These are phyloP conservation scores for Arachis monticola DNA, from an alignment of 331 rosid genomes.

Conservation along the genomic window DNA sequence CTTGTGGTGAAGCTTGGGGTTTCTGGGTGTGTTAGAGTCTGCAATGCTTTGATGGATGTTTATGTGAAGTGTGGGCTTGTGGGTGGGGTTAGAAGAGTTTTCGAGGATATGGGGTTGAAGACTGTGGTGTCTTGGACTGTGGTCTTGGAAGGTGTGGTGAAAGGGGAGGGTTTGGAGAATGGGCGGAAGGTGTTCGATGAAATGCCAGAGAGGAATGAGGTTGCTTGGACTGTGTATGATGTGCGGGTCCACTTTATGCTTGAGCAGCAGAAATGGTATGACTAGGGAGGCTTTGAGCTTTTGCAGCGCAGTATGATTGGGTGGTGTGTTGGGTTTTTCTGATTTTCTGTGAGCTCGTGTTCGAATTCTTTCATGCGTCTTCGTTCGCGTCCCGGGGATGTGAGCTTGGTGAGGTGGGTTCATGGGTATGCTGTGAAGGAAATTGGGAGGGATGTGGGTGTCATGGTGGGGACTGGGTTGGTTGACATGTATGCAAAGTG, in stretches of 20 bases:
- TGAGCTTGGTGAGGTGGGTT: constrained; percentile 63
- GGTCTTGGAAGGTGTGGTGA: constrained; percentile 66
- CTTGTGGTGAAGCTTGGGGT: constrained; percentile 53
- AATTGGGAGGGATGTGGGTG: constrained; percentile 50
- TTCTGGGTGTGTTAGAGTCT: constrained; percentile 43
- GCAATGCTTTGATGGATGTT: constrained; percentile 72
- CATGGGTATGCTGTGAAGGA: constrained; percentile 68
- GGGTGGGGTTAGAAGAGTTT: constrained; percentile 56
- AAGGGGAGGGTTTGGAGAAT: constrained; percentile 62
- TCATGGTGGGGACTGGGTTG: constrained; percentile 70
- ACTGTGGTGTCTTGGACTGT: constrained; percentile 83
- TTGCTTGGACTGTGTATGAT: constrained; percentile 85
- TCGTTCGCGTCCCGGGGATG: no score
- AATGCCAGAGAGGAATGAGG: constrained; percentile 79
- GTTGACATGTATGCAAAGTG: constrained; percentile 80
- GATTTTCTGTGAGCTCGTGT: no score
- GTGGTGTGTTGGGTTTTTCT: no score
- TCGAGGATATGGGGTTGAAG: constrained; percentile 54
- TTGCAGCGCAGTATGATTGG: no score
- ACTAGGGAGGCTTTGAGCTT: constrained; percentile 54
- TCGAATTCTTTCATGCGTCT: no score
- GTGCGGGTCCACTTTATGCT: no score
- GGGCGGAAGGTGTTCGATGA: constrained; percentile 64
- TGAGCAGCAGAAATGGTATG: no score
- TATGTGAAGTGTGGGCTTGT: constrained; percentile 67